phyloP scores from a whole-genome alignment of 2,329 filamentous ascomycete genomes.

The Lasiodiplodia sp. region DNA sequence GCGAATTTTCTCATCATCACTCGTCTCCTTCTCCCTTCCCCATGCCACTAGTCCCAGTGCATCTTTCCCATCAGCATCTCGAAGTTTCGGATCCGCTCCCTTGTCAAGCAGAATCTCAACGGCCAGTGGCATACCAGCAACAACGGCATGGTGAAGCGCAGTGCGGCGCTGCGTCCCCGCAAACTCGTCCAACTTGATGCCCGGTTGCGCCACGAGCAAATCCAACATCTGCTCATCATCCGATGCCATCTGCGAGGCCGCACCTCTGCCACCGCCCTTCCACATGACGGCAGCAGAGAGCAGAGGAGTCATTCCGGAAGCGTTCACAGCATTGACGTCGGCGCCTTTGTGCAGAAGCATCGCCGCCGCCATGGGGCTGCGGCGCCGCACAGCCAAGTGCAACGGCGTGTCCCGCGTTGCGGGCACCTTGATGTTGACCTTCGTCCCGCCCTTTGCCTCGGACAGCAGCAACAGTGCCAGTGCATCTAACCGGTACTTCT shows the following conservation, averaged over 20 bases:
- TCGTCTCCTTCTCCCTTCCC: background rate
- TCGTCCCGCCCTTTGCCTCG: background rate
- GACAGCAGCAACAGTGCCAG: conserved; percentile 25
- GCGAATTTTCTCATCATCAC: background rate
- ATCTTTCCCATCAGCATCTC: background rate
- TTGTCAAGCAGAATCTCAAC: background rate
- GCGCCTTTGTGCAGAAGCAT: conserved; percentile 29
- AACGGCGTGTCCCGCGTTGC: conserved; percentile 28
- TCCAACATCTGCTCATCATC: background rate
- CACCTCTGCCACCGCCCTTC: background rate
- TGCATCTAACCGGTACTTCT: conserved; percentile 4
- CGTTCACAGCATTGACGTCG: conserved; percentile 27
- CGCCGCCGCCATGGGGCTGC: conserved; percentile 11
- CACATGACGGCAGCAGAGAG: conserved; percentile 18
- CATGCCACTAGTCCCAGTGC: background rate
- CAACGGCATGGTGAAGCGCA: background rate
- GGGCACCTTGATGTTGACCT: conserved; percentile 11
- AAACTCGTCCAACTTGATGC: background rate
- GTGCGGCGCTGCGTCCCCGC: background rate
- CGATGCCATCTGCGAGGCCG: background rate
- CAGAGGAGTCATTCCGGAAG: conserved; percentile 22
- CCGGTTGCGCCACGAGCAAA: background rate
- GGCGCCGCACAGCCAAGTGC: conserved; percentile 23
- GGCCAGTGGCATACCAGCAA: background rate
- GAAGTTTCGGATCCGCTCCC: background rate